These are phyloP conservation scores for Kickxella alabastrina DNA, from an alignment of 192 early-diverging fungal species.

Conservation along the genomic window DNA sequence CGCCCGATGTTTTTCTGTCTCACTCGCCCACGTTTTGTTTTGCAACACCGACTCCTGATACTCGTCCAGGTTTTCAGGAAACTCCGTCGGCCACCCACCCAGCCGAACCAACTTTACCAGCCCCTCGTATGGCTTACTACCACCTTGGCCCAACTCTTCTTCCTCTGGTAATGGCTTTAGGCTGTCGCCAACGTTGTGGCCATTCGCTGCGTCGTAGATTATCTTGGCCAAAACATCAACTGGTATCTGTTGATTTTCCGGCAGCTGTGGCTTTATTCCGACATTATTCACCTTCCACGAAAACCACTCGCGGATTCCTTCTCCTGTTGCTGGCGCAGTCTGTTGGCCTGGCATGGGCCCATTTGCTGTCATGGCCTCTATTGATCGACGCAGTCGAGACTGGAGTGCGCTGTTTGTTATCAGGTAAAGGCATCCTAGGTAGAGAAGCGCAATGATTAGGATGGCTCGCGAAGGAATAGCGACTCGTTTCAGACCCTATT, in stretches of 20 bases:
- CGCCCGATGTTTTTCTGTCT: conserved; percentile 15
- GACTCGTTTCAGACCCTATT: conserved; percentile 29
- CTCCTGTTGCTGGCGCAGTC: too few relatives aligned
- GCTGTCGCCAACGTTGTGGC: not conserved
- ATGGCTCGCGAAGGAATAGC: conserved; percentile 31
- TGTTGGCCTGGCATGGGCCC: too few relatives aligned
- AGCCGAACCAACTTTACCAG: conserved; percentile 11
- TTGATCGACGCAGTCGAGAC: not conserved
- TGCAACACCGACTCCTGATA: conserved; percentile 24
- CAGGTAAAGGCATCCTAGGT: conserved; percentile 19
- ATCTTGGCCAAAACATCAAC: not conserved
- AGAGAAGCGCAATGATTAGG: conserved; percentile 16
- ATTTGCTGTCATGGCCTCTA: not conserved
- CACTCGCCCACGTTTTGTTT: conserved; percentile 9
- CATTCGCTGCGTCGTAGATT: not conserved
- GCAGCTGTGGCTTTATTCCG: not conserved
- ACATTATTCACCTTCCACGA: not conserved
- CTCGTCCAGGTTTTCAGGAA: conserved; percentile 21
- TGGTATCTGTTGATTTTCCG: not conserved
- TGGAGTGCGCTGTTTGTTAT: conserved; percentile 9
- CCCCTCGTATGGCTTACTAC: not conserved
- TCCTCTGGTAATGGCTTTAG: too few relatives aligned
- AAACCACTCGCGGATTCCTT: not conserved
- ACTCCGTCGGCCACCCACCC: conserved; percentile 36
- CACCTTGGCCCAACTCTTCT: not conserved